Evolutionary conservation across 345 rosid species (phyloP).

Genomic region (Carallia brachiata): DNA sequence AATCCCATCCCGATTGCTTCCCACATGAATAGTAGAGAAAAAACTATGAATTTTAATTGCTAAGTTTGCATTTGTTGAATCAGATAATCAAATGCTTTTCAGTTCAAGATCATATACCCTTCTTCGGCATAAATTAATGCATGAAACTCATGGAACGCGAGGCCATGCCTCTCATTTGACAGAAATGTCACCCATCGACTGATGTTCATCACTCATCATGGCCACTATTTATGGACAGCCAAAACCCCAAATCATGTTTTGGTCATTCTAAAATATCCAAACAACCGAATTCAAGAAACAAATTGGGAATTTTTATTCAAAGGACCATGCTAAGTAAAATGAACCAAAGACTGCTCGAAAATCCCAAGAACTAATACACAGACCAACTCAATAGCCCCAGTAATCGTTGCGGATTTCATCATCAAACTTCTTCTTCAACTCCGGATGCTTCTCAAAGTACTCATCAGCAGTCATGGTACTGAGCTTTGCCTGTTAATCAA

Average conservation of each 20-base stretch:
- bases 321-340: neutral
- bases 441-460: constrained; percentile 94
- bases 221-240: neutral
- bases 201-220: neutral
- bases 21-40: too few relatives aligned
- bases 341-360: neutral
- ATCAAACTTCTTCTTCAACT: constrained; percentile 89
- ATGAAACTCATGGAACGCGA: neutral
- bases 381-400: constrained; percentile 61
- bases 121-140: neutral
- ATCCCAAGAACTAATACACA: neutral
- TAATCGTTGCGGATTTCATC: constrained; percentile 95
- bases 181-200: neutral
- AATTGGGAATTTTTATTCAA: neutral
- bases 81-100: too few relatives aligned
- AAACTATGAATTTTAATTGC: too few relatives aligned
- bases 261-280: neutral
- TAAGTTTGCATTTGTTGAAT: too few relatives aligned
- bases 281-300: neutral
- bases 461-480: constrained; percentile 99
- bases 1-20: too few relatives aligned
- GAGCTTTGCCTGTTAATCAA: constrained; percentile 60
- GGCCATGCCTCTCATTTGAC: neutral
- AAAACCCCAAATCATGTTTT: neutral
- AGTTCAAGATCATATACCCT: too few relatives aligned